Evolutionary conservation across 345 rosid species (phyloP).

Genomic region (Lumnitzera littorea): DNA sequence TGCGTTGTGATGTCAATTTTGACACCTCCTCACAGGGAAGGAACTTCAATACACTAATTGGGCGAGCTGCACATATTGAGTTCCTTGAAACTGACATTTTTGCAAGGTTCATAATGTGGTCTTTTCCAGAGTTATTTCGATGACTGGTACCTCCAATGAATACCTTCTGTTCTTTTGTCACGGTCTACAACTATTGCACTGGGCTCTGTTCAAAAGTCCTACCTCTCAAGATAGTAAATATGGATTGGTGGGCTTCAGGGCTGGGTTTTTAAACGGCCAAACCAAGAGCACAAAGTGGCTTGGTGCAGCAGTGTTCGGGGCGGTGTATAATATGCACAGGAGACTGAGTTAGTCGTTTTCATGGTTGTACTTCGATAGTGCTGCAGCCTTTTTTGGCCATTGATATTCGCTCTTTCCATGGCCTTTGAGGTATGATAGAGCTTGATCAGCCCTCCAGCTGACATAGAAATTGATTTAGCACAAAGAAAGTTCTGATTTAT

Average conservation of each 20-base stretch:
- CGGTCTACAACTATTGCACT: no score
- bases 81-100: constrained; percentile 82
- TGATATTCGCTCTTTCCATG: background rate
- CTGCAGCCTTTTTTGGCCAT: constrained; percentile 3
- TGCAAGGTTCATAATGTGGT: constrained; percentile 92
- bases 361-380: background rate
- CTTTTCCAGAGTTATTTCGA: constrained; percentile 63
- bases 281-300: background rate
- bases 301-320: background rate
- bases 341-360: no score
- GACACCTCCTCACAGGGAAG: constrained; percentile 64
- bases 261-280: constrained; percentile 1
- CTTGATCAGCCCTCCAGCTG: constrained; percentile 1
- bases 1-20: constrained; percentile 92
- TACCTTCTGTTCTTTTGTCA: background rate
- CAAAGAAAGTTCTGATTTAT: no score
- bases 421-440: background rate
- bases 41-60: constrained; percentile 77
- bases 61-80: constrained; percentile 95
- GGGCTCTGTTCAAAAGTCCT: background rate
- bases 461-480: background rate
- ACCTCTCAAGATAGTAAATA: background rate
- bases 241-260: background rate
- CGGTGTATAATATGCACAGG: background rate
- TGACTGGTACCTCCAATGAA: constrained; percentile 12